Evolutionary conservation across 148 eudicot genomes (phyloP).

Genomic region (Polygonum aviculare): DNA sequence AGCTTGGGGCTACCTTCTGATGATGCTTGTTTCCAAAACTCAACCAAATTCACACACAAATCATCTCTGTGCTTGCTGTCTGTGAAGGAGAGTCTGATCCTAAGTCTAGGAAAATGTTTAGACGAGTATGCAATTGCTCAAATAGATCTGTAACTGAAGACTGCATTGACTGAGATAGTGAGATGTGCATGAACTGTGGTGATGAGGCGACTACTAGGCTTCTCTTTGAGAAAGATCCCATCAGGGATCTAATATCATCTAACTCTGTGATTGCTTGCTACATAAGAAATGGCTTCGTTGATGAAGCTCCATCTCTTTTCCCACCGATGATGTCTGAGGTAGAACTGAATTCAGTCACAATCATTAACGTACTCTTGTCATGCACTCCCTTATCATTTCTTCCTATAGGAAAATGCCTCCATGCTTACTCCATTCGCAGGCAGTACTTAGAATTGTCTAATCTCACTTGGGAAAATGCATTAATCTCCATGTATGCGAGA

Average conservation of each 20-base stretch:
- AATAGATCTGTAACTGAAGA: conserved; percentile 24
- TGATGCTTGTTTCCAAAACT: conserved; percentile 22
- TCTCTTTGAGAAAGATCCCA: conserved; percentile 27
- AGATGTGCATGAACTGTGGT: conserved; percentile 42
- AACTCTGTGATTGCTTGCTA: conserved; percentile 36
- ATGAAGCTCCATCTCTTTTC: conserved; percentile 26
- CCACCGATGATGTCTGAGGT: conserved; percentile 27
- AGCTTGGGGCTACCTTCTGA: conserved; percentile 31
- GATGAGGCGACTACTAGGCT: conserved; percentile 25
- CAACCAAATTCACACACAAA: conserved; percentile 36
- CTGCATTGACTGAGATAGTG: conserved; percentile 38
- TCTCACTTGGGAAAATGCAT: conserved; percentile 27
- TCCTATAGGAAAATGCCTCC: conserved; percentile 35
- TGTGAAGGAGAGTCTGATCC: conserved; percentile 21
- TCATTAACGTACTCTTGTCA: conserved; percentile 30
- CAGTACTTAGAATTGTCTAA: conserved; percentile 19
- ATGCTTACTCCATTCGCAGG: conserved; percentile 35
- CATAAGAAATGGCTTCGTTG: conserved; percentile 20
- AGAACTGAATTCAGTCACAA: conserved; percentile 30
- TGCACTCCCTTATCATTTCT: conserved; percentile 35
- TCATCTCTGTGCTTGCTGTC: conserved; percentile 26
- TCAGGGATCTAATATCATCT: conserved; percentile 40
- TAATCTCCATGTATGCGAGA: conserved; percentile 45
- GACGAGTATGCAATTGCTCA: conserved; percentile 31
- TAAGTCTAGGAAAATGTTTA: conserved; percentile 29